These are phyloP conservation scores for Microsporum ferrugineum DNA, from an alignment of 2,329 filamentous ascomycete species.

Conservation along the genomic window DNA sequence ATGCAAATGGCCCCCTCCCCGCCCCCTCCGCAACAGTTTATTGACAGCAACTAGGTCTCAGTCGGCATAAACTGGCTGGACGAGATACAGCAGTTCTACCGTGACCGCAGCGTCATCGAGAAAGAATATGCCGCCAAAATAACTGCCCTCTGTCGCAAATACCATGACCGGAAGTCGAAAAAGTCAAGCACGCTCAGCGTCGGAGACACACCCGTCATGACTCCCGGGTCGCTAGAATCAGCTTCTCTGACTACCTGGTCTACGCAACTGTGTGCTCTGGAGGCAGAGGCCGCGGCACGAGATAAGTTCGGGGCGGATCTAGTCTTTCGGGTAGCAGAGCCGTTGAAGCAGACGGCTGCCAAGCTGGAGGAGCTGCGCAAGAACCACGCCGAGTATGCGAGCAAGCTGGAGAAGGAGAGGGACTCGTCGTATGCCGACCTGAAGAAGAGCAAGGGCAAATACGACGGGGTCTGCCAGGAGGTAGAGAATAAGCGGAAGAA, in stretches of 20 bases:
- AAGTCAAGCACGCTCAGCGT: slow-evolving; percentile 82
- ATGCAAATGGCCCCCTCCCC: slow-evolving; percentile 13
- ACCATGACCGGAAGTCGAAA: slow-evolving; percentile 91
- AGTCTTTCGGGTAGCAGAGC: slow-evolving; percentile 70
- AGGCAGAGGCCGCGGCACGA: slow-evolving; percentile 77
- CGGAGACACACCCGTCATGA: slow-evolving; percentile 83
- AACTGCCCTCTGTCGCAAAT: slow-evolving; percentile 79
- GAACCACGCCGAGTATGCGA: slow-evolving; percentile 76
- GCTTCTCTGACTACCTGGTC: slow-evolving; percentile 96
- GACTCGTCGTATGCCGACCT: slow-evolving; percentile 74
- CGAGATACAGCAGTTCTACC: slow-evolving; percentile 94
- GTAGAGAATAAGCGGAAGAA: slow-evolving; percentile 93
- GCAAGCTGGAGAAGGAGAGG: slow-evolving; percentile 78
- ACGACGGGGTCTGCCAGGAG: slow-evolving; percentile 85
- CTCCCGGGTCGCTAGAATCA: slow-evolving; percentile 88
- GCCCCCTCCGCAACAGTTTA: slow-evolving; percentile 5
- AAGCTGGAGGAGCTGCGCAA: slow-evolving; percentile 90
- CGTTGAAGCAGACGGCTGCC: slow-evolving; percentile 59
- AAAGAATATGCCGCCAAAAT: slow-evolving; percentile 93
- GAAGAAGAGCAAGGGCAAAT: slow-evolving; percentile 83
- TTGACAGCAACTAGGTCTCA: slow-evolving; percentile 44
- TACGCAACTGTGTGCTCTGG: slow-evolving; percentile 81
- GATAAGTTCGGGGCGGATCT: slow-evolving; percentile 73
- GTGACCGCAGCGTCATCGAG: slow-evolving; percentile 84
- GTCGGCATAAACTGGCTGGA: slow-evolving; percentile 90